A percentile compares a stretch with the other conserved stretches of the same genome.
Evolutionary conservation across 192 early-diverging fungal genomes (phyloP).

Genomic region (Podila minutissima): DNA sequence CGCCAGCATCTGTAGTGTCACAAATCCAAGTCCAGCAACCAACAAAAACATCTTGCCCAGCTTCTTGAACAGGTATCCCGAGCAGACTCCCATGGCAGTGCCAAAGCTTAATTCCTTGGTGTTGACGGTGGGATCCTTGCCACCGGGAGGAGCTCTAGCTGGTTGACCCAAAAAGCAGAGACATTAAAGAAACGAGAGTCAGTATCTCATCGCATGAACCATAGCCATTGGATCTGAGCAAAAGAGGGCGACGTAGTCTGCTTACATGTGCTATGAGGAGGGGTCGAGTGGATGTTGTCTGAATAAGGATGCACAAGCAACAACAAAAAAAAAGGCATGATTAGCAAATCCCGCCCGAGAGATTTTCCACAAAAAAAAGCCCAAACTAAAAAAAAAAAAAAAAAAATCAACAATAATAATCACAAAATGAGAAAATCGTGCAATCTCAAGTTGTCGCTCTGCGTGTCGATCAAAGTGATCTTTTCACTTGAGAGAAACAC

Average conservation of each 20-base stretch:
- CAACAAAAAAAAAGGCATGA: too few relatives aligned
- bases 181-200: too few relatives aligned
- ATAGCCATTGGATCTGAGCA: not conserved
- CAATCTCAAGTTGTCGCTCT: not conserved
- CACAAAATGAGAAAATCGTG: too few relatives aligned
- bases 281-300: too few relatives aligned
- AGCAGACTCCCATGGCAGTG: constrained; percentile 56
- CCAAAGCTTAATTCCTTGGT: constrained; percentile 59
- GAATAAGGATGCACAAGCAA: too few relatives aligned
- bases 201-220: not conserved
- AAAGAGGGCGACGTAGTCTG: too few relatives aligned
- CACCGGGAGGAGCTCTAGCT: not conserved
- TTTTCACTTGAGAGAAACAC: not conserved
- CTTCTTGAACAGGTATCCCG: constrained; percentile 61
- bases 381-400: too few relatives aligned
- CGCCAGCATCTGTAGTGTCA: constrained; percentile 56
- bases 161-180: not conserved
- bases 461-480: not conserved
- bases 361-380: too few relatives aligned
- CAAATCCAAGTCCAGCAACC: constrained; percentile 55
- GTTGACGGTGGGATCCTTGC: constrained; percentile 40
- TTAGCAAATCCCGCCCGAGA: too few relatives aligned
- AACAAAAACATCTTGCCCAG: constrained; percentile 57
- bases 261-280: too few relatives aligned
- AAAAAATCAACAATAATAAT: too few relatives aligned